Percentiles rank a stretch among this genome's conserved stretches.
Conservation (phyloP, 129 eudicot genomes). For the Silybum marianum region DNA sequence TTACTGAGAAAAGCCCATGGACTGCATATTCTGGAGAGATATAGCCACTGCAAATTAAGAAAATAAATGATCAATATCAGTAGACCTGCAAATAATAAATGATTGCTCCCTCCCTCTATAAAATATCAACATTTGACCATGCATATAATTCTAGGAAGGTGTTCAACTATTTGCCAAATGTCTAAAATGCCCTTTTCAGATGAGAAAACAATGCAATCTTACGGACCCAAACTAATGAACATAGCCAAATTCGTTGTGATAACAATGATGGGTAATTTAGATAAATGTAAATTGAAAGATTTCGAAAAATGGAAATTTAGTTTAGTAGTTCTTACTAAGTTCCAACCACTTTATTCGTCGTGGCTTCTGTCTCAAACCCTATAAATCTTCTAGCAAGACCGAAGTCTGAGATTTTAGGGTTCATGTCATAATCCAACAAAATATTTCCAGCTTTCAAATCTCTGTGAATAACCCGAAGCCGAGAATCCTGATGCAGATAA, state of each 20-base stretch:
- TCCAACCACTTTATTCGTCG: conserved; percentile 30
- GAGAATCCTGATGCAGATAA: conserved; percentile 28
- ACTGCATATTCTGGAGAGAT: conserved; percentile 30
- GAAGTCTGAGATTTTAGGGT: conserved; percentile 26
- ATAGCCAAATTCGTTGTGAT: neutral
- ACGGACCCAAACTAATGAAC: neutral
- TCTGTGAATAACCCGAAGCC: conserved; percentile 27
- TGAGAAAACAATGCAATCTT: neutral
- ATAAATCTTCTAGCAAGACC: conserved; percentile 33
- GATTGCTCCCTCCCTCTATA: neutral
- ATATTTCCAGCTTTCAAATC: conserved; percentile 26
- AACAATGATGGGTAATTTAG: neutral
- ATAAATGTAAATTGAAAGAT: neutral
- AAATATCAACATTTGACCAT: neutral
- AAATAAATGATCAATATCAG: neutral
- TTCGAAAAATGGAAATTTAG: neutral
- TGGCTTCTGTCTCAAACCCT: conserved; percentile 15
- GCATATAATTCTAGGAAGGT: neutral
- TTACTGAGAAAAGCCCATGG: conserved; percentile 23
- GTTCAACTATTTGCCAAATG: neutral
- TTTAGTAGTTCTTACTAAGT: conserved; percentile 25
- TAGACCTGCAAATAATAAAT: neutral
- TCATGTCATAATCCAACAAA: conserved; percentile 22
- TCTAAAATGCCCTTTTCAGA: neutral
- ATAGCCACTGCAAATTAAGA: conserved; percentile 20